Conservation (phyloP, 192 early-diverging fungal species). For the Coemansia sp. region DNA sequence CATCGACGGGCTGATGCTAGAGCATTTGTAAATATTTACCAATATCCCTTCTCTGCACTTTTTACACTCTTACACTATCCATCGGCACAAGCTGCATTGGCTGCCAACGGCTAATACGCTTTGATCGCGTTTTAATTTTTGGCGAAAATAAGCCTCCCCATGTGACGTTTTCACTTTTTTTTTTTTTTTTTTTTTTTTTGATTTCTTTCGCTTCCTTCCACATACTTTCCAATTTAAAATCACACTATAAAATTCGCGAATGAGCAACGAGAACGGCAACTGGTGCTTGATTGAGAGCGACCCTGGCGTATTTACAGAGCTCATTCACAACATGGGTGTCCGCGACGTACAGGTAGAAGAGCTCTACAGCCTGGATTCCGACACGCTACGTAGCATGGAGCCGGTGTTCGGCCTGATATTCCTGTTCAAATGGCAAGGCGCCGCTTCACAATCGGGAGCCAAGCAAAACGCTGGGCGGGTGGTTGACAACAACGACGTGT, state of each 20-base stretch:
- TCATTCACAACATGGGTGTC: slow-evolving; percentile 73
- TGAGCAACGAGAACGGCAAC: slow-evolving; percentile 60
- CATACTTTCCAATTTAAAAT: background rate
- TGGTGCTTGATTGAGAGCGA: slow-evolving; percentile 89
- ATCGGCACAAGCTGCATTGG: no score
- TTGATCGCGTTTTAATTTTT: no score
- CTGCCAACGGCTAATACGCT: no score
- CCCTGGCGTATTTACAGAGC: slow-evolving; percentile 84
- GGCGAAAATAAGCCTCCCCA: no score
- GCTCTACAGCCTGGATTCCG: slow-evolving; percentile 70
- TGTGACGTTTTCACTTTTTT: background rate
- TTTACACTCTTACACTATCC: background rate
- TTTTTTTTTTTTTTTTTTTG: background rate
- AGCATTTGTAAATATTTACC: slow-evolving; percentile 16
- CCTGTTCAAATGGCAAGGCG: slow-evolving; percentile 74
- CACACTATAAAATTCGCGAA: slow-evolving; percentile 4
- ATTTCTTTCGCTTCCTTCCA: background rate
- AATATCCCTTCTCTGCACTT: background rate
- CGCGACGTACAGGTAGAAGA: slow-evolving; percentile 76
- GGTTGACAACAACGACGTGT: slow-evolving; percentile 53
- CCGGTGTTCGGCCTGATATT: slow-evolving; percentile 81
- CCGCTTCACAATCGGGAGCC: slow-evolving; percentile 6
- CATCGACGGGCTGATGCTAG: slow-evolving; percentile 18
- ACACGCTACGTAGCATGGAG: slow-evolving; percentile 61
- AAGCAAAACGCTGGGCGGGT: slow-evolving; percentile 8